Conservation (phyloP, 768 basidiomycete genomes). For the Trametopsis cervina region DNA sequence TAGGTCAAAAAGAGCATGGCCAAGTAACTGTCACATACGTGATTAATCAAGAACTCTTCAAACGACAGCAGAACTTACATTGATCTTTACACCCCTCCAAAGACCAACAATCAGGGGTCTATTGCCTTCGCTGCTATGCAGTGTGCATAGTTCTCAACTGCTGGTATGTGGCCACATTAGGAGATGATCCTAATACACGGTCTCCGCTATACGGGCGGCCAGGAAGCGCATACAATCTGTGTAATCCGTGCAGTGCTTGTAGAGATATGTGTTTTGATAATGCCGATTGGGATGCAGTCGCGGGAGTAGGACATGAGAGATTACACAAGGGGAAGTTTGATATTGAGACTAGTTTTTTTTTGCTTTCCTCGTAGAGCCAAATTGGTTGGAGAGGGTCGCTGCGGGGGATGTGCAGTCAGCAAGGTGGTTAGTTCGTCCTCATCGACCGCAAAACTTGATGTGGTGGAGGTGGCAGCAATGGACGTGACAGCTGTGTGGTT, state of each 20-base stretch:
- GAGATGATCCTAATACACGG: no score
- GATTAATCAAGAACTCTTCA: not conserved
- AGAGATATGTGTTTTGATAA: no score
- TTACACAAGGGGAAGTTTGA: no score
- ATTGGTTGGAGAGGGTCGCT: slow-evolving; percentile 55
- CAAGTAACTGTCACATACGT: slow-evolving; percentile 50
- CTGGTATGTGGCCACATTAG: no score
- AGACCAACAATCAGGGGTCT: slow-evolving; percentile 87
- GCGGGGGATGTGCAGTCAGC: slow-evolving; percentile 25
- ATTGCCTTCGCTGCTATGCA: slow-evolving; percentile 82
- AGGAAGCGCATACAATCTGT: no score
- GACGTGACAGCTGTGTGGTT: not conserved
- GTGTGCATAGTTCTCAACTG: no score
- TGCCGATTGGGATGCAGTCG: no score
- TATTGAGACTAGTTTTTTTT: no score
- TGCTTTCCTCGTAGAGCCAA: no score
- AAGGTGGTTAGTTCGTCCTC: not conserved
- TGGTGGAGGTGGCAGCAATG: not conserved
- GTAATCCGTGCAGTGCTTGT: no score
- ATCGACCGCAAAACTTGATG: not conserved
- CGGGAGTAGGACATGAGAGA: no score
- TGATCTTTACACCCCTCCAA: slow-evolving; percentile 80
- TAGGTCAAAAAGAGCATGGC: slow-evolving; percentile 44
- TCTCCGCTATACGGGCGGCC: no score
- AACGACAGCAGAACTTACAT: slow-evolving; percentile 38